Conservation (phyloP, 1,284 basidiomycete genomes). For the Apiotrichum gracile region DNA sequence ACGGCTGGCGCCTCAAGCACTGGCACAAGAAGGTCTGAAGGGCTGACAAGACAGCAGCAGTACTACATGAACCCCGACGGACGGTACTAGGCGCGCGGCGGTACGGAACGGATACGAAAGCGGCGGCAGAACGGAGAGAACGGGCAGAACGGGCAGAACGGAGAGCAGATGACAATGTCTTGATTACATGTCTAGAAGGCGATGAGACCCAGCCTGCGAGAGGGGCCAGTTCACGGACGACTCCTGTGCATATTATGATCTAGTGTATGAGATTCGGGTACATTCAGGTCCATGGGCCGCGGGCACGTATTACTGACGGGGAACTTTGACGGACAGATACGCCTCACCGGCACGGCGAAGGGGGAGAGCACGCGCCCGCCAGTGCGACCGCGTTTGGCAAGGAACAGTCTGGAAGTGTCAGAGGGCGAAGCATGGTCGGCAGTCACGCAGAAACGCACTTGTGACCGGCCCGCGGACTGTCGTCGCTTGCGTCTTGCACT, state of each 20-base stretch:
- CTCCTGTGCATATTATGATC: background rate
- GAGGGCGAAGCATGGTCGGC: too few relatives aligned
- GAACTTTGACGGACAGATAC: too few relatives aligned
- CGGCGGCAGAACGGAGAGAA: background rate
- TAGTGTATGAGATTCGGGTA: background rate
- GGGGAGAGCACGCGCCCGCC: too few relatives aligned
- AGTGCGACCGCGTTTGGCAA: too few relatives aligned
- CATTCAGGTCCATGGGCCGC: background rate
- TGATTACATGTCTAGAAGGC: too few relatives aligned
- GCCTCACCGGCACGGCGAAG: too few relatives aligned
- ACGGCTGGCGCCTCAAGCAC: background rate
- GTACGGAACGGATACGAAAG: background rate
- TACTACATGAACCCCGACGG: slow-evolving; percentile 31
- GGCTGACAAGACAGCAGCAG: slow-evolving; percentile 21
- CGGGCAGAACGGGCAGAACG: background rate
- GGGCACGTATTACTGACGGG: background rate
- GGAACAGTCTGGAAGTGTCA: too few relatives aligned
- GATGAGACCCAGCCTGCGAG: too few relatives aligned
- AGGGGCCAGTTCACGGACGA: background rate
- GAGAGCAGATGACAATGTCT: too few relatives aligned
- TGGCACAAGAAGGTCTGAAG: background rate
- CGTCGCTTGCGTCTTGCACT: too few relatives aligned
- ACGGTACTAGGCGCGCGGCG: slow-evolving; percentile 14
- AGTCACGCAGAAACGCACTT: too few relatives aligned
- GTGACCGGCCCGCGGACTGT: too few relatives aligned